Evolutionary conservation across 768 basidiomycete species (phyloP).

Genomic region (Lentinula aciculospora): DNA sequence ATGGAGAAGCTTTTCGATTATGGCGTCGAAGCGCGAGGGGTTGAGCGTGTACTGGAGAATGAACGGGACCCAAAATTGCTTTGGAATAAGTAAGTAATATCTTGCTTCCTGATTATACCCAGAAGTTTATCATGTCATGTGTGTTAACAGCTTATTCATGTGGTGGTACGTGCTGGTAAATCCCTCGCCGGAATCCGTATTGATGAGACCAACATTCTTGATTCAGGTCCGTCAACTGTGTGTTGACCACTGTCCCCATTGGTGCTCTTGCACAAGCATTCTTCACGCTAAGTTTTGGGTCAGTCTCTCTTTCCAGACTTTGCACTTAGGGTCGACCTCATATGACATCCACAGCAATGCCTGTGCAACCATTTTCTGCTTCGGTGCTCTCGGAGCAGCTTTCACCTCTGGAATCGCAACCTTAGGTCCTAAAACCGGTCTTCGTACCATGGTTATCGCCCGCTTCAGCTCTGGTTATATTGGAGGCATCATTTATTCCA

Average conservation of each 20-base stretch:
- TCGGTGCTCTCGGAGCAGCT: slow-evolving; percentile 35
- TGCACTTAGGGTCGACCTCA: not conserved
- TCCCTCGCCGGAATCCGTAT: not conserved
- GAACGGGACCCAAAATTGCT: slow-evolving; percentile 37
- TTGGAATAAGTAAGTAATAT: slow-evolving; percentile 34
- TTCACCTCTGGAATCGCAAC: slow-evolving; percentile 46
- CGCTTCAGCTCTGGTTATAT: slow-evolving; percentile 44
- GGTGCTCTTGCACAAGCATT: slow-evolving; percentile 36
- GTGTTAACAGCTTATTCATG: slow-evolving; percentile 30
- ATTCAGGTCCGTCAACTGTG: slow-evolving; percentile 40
- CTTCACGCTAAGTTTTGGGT: slow-evolving; percentile 44
- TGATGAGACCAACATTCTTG: no score
- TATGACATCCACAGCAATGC: slow-evolving; percentile 25
- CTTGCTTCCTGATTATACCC: slow-evolving; percentile 1
- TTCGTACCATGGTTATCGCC: slow-evolving; percentile 49
- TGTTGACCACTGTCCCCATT: slow-evolving; percentile 42
- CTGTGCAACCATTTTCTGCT: slow-evolving; percentile 39
- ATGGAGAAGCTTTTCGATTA: slow-evolving; percentile 35
- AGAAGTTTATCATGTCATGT: not conserved
- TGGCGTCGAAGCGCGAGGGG: slow-evolving; percentile 49
- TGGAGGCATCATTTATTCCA: slow-evolving; percentile 42
- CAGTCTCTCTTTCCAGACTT: slow-evolving; percentile 11
- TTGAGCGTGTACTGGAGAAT: slow-evolving; percentile 48
- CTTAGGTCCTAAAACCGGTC: slow-evolving; percentile 46
- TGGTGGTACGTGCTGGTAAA: slow-evolving; percentile 42